These are phyloP conservation scores for Parachaetomium inaequale DNA, from an alignment of 495 filamentous ascomycete species.

Conservation along the genomic window DNA sequence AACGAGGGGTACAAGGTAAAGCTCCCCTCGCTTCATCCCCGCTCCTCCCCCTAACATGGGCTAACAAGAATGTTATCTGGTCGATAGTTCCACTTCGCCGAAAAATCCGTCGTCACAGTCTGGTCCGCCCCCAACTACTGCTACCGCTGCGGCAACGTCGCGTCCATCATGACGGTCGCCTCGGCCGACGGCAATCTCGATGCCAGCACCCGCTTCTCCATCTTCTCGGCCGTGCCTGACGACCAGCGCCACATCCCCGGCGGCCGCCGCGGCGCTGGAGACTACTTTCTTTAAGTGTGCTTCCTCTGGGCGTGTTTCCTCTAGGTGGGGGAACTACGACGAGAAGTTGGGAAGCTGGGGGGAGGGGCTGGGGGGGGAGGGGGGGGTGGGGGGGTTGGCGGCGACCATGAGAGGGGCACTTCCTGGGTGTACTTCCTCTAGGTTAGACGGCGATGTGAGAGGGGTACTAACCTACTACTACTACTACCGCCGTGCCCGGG, in stretches of 20 bases:
- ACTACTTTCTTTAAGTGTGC: slow-evolving; percentile 87
- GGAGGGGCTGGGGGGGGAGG: too few species aligned
- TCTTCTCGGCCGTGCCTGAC: slow-evolving; percentile 92
- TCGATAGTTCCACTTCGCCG: slow-evolving; percentile 78
- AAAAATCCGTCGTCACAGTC: slow-evolving; percentile 97
- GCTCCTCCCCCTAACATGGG: too few species aligned
- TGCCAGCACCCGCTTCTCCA: slow-evolving; percentile 84
- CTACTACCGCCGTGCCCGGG: too few species aligned
- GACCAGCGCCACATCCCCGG: slow-evolving; percentile 82
- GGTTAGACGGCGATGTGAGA: too few species aligned
- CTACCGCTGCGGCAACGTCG: slow-evolving; percentile 96
- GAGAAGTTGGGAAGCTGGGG: not conserved
- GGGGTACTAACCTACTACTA: too few species aligned
- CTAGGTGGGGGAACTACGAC: too few species aligned
- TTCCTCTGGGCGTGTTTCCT: too few species aligned
- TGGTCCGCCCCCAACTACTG: slow-evolving; percentile 99
- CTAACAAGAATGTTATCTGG: too few species aligned
- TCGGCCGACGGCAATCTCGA: slow-evolving; percentile 29
- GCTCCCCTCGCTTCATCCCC: slow-evolving; percentile 7
- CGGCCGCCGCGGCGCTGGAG: slow-evolving; percentile 73
- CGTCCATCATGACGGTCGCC: slow-evolving; percentile 89
- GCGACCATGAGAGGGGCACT: too few species aligned
- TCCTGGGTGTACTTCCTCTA: too few species aligned
- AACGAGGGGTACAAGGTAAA: slow-evolving; percentile 94
- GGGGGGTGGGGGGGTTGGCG: too few species aligned